A percentile compares a stretch with the other conserved stretches of the same genome.
These are phyloP conservation scores for Naganishia randhawae DNA, from an alignment of 768 basidiomycete species.

Conservation along the genomic window DNA sequence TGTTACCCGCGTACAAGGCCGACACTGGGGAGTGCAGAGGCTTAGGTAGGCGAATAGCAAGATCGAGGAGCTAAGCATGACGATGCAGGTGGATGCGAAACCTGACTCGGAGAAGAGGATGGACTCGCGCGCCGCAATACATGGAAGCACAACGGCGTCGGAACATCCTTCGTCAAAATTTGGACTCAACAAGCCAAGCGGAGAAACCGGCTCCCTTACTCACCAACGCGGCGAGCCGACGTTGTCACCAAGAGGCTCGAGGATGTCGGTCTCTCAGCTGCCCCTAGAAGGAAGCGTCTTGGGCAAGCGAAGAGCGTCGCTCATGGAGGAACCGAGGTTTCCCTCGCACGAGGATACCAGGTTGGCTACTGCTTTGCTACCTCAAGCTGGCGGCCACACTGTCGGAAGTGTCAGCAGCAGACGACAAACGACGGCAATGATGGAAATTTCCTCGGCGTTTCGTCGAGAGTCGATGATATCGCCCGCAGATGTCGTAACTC, in stretches of 20 bases:
- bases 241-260: neutral
- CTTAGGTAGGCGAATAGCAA: neutral
- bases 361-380: neutral
- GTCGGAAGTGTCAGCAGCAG: neutral
- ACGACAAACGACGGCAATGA: neutral
- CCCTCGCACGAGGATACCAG: neutral
- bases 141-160: neutral
- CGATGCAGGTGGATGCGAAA: neutral
- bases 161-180: neutral
- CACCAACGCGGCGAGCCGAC: neutral
- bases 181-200: neutral
- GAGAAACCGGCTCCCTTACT: neutral
- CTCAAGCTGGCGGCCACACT: neutral
- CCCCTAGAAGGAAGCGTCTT: neutral
- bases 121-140: neutral
- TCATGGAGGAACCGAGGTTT: neutral
- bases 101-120: neutral
- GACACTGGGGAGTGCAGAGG: neutral
- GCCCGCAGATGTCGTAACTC: neutral
- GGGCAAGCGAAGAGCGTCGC: neutral
- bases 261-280: neutral
- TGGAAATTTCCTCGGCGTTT: neutral
- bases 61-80: neutral
- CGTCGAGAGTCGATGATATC: slow-evolving; percentile 13
- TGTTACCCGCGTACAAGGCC: neutral